Evolutionary conservation across 495 filamentous ascomycete genomes (phyloP), one percentile per base, ranked within the genome.

Genomic region (Clohesyomyces aquaticus): DNA sequence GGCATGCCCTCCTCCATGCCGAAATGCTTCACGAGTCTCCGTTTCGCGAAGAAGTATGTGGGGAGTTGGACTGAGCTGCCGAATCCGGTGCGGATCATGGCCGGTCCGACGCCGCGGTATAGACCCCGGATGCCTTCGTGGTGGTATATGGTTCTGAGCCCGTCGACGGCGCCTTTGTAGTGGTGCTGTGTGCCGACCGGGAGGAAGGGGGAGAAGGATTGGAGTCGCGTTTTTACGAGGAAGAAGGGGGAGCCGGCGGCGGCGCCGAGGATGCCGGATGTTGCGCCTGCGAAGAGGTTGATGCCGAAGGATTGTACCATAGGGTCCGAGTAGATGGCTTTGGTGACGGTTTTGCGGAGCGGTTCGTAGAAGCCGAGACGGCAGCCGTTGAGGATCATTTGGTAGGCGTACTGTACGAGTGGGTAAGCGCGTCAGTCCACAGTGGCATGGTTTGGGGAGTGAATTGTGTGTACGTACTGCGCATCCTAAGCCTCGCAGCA

Each of bases 291-390:
- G 71, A 97, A 88, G 78, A 99, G 89, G 75, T 99, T 99, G 77
- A 96, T 83, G 18, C 85, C 88, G 50, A 98, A 79, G 63, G 86
- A 93, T 73, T 98, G 94, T 21, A 85, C 81, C 8, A 78, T 79
- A 9, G 84, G 68, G 74, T 97, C 90, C 55, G 82, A 80, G 77
- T 90, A 90, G 43, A 96, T 71, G 32, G 82, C 67, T 6, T 66
- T 68, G 22, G 83, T 75, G 41, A 95, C 56, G 21, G 77, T 77
- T 16, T 80, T 77, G 63, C 94, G 90, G 71, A 98, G 84, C 0
- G 94, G 94, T 76, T 99, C 94, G 80, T 99, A 99, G 81, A 99
- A 96, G 38, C 94, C 93, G 12, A 99, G 79, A 23, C 94, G 91
- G 78, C 92, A 98, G 62, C 94, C 94, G 72, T 99, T 99, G 55